A percentile compares a stretch with the other conserved stretches of the same genome.
Conservation (phyloP, 2,329 filamentous ascomycete species). For the Neoarthrinium moseri region DNA sequence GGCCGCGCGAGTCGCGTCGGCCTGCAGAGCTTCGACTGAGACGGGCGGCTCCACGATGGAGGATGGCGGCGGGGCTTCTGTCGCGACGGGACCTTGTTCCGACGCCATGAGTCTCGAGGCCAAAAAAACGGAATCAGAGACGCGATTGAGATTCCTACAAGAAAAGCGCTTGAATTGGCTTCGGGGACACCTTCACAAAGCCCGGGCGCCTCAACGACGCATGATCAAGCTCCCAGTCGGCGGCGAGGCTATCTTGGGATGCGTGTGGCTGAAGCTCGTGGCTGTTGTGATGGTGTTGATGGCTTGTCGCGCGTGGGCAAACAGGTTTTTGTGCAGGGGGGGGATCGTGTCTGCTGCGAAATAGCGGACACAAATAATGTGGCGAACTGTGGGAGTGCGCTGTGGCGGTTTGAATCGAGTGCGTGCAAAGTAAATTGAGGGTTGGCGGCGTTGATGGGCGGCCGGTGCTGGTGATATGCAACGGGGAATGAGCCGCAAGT, state of each 20-base stretch:
- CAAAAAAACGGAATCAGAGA: constrained; percentile 14
- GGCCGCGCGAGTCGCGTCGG: constrained; percentile 33
- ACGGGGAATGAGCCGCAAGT: constrained; percentile 5
- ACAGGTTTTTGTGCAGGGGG: not conserved
- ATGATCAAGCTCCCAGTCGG: constrained; percentile 24
- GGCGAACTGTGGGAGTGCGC: no score
- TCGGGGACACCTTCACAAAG: constrained; percentile 19
- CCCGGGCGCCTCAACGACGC: constrained; percentile 29
- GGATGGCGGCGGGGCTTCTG: constrained; percentile 43
- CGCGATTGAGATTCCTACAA: constrained; percentile 23
- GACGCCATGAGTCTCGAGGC: constrained; percentile 46
- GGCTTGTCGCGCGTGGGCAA: constrained; percentile 18
- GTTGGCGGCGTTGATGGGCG: no score
- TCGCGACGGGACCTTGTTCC: constrained; percentile 51
- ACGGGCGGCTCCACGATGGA: constrained; percentile 33
- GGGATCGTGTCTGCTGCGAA: not conserved
- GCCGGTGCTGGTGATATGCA: no score
- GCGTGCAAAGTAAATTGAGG: no score
- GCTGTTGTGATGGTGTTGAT: constrained; percentile 29
- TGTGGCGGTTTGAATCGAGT: no score
- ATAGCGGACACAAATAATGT: no score
- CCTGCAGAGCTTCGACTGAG: constrained; percentile 38
- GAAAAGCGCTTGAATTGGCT: constrained; percentile 19
- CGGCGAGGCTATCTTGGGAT: constrained; percentile 27
- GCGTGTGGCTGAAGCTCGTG: constrained; percentile 32